These are phyloP conservation scores for Thelephora terrestris DNA, from an alignment of 1,284 basidiomycete genomes.

Conservation along the genomic window DNA sequence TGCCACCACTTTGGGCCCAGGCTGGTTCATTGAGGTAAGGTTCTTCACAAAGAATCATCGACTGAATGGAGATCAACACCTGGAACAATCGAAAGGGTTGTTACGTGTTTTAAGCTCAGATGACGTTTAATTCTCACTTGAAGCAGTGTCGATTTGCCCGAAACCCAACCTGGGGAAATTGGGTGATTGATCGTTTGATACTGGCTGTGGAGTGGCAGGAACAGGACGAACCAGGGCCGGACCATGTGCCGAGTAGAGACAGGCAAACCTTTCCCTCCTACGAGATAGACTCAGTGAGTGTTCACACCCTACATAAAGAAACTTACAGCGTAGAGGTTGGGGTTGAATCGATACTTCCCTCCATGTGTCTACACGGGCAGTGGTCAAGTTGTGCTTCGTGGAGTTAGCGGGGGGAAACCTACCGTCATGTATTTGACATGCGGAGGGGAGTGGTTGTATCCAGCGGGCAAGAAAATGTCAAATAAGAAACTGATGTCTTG, in stretches of 20 bases:
- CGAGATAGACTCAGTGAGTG: conserved; percentile 4
- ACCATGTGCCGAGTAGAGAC: conserved; percentile 85
- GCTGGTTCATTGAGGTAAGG: conserved; percentile 87
- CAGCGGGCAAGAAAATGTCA: conserved; percentile 82
- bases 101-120: not conserved
- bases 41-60: conserved; percentile 85
- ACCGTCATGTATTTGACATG: conserved; percentile 87
- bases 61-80: conserved; percentile 89
- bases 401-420: conserved; percentile 16
- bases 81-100: conserved; percentile 20
- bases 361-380: conserved; percentile 61
- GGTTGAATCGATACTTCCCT: conserved; percentile 83
- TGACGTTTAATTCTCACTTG: conserved; percentile 12
- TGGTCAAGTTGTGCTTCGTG: conserved; percentile 8
- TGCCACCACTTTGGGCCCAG: conserved; percentile 65
- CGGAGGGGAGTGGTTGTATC: conserved; percentile 74
- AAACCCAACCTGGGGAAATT: conserved; percentile 55
- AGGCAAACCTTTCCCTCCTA: conserved; percentile 89
- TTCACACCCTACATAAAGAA: not conserved
- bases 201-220: not conserved
- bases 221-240: conserved; percentile 42
- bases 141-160: conserved; percentile 76
- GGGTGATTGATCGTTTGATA: not conserved
- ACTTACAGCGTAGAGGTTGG: conserved; percentile 79
- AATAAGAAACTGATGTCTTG: conserved; percentile 50